phyloP scores from a whole-genome alignment of 441 rosid genomes.

The Erysimum cheiri region DNA sequence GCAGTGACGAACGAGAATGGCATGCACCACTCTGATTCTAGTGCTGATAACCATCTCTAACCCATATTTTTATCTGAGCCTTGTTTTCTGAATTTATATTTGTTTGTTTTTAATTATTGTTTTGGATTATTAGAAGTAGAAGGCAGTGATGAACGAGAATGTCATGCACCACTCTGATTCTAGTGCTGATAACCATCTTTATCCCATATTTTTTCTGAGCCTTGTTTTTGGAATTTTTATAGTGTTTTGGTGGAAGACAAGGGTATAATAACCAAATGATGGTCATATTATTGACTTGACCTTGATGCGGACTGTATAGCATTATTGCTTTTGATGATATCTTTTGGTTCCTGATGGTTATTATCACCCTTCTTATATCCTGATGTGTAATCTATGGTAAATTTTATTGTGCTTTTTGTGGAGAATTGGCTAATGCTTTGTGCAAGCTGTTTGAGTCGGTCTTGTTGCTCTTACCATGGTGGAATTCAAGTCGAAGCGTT shows the following conservation, averaged over 20 bases:
- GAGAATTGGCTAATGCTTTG: too few relatives aligned
- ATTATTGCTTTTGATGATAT: slow-evolving; percentile 31
- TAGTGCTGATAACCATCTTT: slow-evolving; percentile 40
- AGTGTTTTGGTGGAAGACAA: neutral
- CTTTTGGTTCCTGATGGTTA: slow-evolving; percentile 44
- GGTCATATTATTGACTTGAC: slow-evolving; percentile 39
- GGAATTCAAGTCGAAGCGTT: too few relatives aligned
- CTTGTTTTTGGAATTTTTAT: neutral
- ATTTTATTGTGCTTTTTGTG: too few relatives aligned
- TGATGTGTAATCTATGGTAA: too few relatives aligned
- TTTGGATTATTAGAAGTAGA: neutral
- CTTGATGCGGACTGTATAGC: slow-evolving; percentile 49
- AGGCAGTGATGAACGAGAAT: slow-evolving; percentile 45
- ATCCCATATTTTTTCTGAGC: slow-evolving; percentile 47
- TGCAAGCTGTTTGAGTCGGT: too few relatives aligned
- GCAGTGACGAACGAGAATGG: too few relatives aligned
- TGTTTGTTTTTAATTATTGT: neutral
- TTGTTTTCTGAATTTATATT: too few relatives aligned
- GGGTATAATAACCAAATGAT: slow-evolving; percentile 31
- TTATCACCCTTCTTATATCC: neutral
- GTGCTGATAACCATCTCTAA: too few relatives aligned
- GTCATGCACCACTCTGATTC: slow-evolving; percentile 49
- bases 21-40: too few relatives aligned
- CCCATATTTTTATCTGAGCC: too few relatives aligned
- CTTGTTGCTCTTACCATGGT: too few relatives aligned